Conservation (phyloP, 179 eudicot genomes). For the Carnegiea gigantea region DNA sequence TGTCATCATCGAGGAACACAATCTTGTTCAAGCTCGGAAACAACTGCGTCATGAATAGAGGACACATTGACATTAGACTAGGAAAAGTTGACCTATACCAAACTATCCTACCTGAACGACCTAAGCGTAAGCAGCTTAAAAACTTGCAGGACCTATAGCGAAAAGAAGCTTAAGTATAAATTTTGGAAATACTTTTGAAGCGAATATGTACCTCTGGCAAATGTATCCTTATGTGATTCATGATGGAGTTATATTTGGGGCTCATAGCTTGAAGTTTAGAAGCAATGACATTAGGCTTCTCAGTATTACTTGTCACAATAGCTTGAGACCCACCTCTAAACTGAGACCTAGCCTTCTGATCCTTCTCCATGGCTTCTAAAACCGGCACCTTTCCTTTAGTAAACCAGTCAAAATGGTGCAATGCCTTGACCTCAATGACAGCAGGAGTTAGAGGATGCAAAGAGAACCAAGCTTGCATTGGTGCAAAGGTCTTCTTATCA, state of each 20-base stretch:
- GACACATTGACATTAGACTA: background rate
- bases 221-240: slow-evolving; percentile 87
- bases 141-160: too few species aligned
- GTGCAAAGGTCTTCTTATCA: slow-evolving; percentile 75
- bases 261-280: slow-evolving; percentile 91
- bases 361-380: slow-evolving; percentile 96
- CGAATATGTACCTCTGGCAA: slow-evolving; percentile 71
- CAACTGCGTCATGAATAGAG: slow-evolving; percentile 45
- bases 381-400: slow-evolving; percentile 90
- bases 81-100: background rate
- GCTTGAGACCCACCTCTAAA: slow-evolving; percentile 91
- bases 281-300: slow-evolving; percentile 75
- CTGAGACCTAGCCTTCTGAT: slow-evolving; percentile 74
- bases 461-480: slow-evolving; percentile 98
- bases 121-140: too few species aligned
- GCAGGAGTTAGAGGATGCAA: slow-evolving; percentile 72
- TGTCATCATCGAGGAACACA: slow-evolving; percentile 90
- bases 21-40: slow-evolving; percentile 84
- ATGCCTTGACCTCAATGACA: slow-evolving; percentile 82
- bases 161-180: too few species aligned
- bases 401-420: slow-evolving; percentile 96
- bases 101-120: too few species aligned
- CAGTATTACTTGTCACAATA: slow-evolving; percentile 68
- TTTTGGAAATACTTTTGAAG: background rate
- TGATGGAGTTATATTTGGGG: slow-evolving; percentile 86